A percentile compares a stretch with the other conserved stretches of the same genome.
phyloP scores from a whole-genome alignment of 2,329 filamentous ascomycete genomes.

The Sporothrix protearum region DNA sequence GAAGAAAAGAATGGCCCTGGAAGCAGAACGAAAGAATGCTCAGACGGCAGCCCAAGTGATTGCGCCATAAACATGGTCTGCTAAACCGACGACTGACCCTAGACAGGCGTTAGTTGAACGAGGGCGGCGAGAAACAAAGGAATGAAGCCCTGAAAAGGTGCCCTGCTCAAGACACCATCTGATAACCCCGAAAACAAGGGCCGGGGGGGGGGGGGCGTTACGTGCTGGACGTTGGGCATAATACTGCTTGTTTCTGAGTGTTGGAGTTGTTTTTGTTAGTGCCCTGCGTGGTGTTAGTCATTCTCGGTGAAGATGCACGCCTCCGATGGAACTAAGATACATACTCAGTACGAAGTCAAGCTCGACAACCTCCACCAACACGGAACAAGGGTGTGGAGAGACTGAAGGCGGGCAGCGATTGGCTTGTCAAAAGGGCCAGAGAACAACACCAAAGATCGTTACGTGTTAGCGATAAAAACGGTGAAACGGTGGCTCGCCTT shows the following conservation, averaged over 20 bases:
- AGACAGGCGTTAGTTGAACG: not conserved
- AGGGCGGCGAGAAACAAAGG: not conserved
- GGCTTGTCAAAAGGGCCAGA: not conserved
- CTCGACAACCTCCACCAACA: not conserved
- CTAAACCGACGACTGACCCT: not conserved
- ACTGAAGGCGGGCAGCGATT: not conserved
- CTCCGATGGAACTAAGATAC: not conserved
- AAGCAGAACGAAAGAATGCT: not conserved
- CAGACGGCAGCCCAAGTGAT: not conserved
- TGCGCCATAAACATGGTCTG: not conserved
- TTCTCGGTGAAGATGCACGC: conserved; percentile 7
- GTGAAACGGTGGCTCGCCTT: conserved; percentile 1
- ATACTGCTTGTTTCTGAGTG: not conserved
- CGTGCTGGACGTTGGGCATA: not conserved
- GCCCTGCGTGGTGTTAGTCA: not conserved
- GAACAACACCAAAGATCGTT: not conserved
- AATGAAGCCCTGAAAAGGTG: not conserved
- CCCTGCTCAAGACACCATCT: not conserved
- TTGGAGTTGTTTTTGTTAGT: not conserved
- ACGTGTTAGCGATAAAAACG: not conserved
- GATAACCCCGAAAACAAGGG: not conserved
- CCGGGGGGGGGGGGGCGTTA: not conserved
- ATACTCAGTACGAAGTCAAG: too few relatives aligned
- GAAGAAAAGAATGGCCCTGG: not conserved
- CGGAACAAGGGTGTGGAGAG: not conserved